phyloP scores from a whole-genome alignment of 2,329 filamentous ascomycete genomes.

The Atkinsonella texensis region DNA sequence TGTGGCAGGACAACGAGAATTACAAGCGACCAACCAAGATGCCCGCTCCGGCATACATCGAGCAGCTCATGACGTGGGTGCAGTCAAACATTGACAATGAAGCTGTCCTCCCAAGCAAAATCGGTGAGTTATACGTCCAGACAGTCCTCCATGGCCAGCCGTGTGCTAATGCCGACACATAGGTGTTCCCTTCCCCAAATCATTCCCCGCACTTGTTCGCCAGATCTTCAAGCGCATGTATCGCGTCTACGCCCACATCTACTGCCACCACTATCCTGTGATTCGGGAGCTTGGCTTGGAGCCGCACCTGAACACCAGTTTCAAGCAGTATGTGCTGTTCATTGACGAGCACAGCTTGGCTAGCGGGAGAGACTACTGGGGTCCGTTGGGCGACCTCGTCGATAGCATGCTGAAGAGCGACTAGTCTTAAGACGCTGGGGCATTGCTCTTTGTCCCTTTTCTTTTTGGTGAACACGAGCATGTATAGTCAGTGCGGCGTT shows the following conservation, averaged over 20 bases:
- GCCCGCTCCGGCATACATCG: conserved; percentile 92
- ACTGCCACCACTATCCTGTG: conserved; percentile 98
- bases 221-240: conserved; percentile 99
- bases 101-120: conserved; percentile 84
- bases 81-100: conserved; percentile 94
- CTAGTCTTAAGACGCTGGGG: conserved; percentile 23
- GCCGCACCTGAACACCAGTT: conserved; percentile 95
- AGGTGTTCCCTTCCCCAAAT: conserved; percentile 90
- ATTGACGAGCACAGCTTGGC: conserved; percentile 92
- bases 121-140: conserved; percentile 40
- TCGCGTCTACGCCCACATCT: conserved; percentile 96
- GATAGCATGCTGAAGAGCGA: conserved; percentile 97
- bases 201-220: conserved; percentile 75
- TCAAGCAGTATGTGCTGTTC: conserved; percentile 99
- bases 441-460: neutral
- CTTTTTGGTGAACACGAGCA: neutral
- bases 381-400: conserved; percentile 85
- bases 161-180: neutral
- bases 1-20: conserved; percentile 93
- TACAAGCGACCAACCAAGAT: conserved; percentile 97
- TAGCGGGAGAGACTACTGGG: conserved; percentile 94
- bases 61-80: conserved; percentile 95
- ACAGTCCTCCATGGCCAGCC: neutral
- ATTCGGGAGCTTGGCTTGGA: conserved; percentile 90
- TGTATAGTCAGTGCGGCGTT: conserved; percentile 13